Evolutionary conservation across 371 early-diverging fungal species (phyloP).

Genomic region (Mucor lusitanicus): DNA sequence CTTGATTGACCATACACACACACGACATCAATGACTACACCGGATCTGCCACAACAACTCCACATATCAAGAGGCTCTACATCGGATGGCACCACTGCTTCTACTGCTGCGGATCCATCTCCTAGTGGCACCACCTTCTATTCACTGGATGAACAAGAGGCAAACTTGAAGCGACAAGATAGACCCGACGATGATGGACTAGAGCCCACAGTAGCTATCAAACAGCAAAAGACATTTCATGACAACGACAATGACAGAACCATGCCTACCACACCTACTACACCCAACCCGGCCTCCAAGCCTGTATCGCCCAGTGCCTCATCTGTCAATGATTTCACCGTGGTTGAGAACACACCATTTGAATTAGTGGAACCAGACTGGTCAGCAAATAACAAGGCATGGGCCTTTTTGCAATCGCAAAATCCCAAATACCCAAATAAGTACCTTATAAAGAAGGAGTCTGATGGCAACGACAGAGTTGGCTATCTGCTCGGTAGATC

Average conservation of each 20-base stretch:
- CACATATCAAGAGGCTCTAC: neutral
- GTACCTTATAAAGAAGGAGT: conserved; percentile 23
- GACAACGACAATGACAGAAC: neutral
- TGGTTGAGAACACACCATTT: neutral
- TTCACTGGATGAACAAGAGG: neutral
- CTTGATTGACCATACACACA: neutral
- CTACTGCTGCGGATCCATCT: neutral
- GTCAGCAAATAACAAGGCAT: conserved; percentile 36
- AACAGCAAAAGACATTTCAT: conserved; percentile 1
- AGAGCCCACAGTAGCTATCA: neutral
- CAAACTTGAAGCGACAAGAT: neutral
- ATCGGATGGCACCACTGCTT: neutral
- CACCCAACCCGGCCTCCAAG: neutral
- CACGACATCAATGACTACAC: neutral
- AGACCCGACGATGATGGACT: neutral
- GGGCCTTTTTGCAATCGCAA: conserved; percentile 58
- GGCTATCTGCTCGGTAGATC: conserved; percentile 73
- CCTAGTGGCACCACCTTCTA: neutral
- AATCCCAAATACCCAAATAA: conserved; percentile 34
- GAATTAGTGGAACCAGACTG: conserved; percentile 20
- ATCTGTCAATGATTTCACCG: neutral
- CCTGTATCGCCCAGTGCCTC: neutral
- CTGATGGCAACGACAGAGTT: conserved; percentile 36
- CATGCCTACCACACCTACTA: neutral
- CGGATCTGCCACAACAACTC: neutral